phyloP scores from a whole-genome alignment of 257 asterid species.

The Scutellaria minor region DNA sequence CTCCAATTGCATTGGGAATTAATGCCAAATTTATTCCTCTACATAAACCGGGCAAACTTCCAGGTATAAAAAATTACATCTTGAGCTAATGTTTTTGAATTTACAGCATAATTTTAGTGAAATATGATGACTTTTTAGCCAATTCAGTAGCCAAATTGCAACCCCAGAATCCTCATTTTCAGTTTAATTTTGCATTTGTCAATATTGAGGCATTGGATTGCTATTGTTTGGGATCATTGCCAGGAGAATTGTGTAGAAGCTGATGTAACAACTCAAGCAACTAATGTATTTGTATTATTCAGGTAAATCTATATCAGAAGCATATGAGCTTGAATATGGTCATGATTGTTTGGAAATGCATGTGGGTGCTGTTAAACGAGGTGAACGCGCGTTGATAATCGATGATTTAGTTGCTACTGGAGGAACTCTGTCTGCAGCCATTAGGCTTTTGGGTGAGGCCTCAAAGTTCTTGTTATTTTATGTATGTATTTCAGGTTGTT shows the following conservation, averaged over 20 bases:
- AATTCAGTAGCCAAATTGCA: background rate
- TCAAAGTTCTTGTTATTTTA: background rate
- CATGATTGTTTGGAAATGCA: slow-evolving; percentile 86
- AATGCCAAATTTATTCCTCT: slow-evolving; percentile 80
- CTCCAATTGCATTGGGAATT: slow-evolving; percentile 78
- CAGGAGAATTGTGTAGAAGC: background rate
- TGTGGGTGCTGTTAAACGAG: slow-evolving; percentile 63
- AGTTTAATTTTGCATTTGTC: no score
- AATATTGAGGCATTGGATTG: no score
- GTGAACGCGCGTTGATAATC: slow-evolving; percentile 70
- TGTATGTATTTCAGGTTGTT: background rate
- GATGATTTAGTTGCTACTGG: slow-evolving; percentile 96
- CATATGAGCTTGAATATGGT: slow-evolving; percentile 89
- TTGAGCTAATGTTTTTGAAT: no score
- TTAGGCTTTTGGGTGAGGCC: slow-evolving; percentile 68
- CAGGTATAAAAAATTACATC: slow-evolving; percentile 44
- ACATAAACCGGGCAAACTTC: slow-evolving; percentile 76
- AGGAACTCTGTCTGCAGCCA: slow-evolving; percentile 88
- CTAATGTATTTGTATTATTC: slow-evolving; percentile 27
- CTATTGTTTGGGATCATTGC: no score
- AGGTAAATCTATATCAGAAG: slow-evolving; percentile 77
- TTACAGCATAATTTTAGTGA: background rate
- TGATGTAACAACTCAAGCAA: background rate
- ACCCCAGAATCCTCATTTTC: no score
- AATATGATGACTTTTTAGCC: background rate